A percentile compares a stretch with the other conserved stretches of the same genome.
Conservation (phyloP, 2,329 filamentous ascomycete genomes). For the Talaromyces sp. region DNA sequence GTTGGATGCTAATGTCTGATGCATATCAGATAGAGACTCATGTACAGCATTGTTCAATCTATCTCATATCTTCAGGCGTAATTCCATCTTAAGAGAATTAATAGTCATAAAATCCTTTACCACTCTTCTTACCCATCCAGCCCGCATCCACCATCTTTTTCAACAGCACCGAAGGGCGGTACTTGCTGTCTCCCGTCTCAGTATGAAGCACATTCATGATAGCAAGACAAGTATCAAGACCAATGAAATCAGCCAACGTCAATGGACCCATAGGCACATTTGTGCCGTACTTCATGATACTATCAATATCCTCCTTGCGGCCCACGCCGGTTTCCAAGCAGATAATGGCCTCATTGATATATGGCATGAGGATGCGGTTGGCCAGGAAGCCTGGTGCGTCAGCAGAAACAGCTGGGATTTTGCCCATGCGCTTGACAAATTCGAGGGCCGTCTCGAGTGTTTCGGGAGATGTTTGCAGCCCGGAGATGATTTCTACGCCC, state of each 20-base stretch:
- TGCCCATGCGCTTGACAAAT: slow-evolving; percentile 90
- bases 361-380: slow-evolving; percentile 97
- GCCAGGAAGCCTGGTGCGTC: slow-evolving; percentile 93
- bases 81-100: slow-evolving; percentile 34
- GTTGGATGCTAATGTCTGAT: neutral
- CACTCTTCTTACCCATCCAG: slow-evolving; percentile 95
- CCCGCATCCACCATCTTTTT: slow-evolving; percentile 97
- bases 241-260: slow-evolving; percentile 93
- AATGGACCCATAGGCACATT: slow-evolving; percentile 98
- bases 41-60: neutral
- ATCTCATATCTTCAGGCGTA: neutral
- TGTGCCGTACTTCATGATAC: slow-evolving; percentile 98
- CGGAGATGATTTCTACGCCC: slow-evolving; percentile 95
- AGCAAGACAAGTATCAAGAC: slow-evolving; percentile 88
- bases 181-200: slow-evolving; percentile 94
- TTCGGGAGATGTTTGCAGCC: slow-evolving; percentile 78
- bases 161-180: slow-evolving; percentile 80
- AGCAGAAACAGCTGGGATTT: slow-evolving; percentile 79
- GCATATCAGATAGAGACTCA: neutral
- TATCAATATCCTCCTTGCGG: slow-evolving; percentile 84
- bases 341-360: slow-evolving; percentile 97
- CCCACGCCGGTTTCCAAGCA: slow-evolving; percentile 93
- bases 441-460: slow-evolving; percentile 79
- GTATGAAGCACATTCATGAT: slow-evolving; percentile 95
- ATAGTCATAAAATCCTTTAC: slow-evolving; percentile 94